phyloP scores from a whole-genome alignment of 2,329 filamentous ascomycete species.

The Huntiella omanensis region DNA sequence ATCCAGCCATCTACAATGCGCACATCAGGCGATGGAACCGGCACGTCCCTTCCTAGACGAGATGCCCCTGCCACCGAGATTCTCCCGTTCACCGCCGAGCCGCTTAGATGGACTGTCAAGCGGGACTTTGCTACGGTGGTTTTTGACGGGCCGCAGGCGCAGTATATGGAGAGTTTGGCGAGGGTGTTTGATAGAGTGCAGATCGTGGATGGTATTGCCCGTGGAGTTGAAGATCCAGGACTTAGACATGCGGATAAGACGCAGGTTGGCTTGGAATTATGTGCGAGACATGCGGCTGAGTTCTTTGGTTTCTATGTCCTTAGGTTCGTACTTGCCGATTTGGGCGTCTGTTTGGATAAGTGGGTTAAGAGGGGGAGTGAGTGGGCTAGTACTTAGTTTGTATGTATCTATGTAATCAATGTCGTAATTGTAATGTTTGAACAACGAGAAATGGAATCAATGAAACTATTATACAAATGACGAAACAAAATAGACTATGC shows the following conservation, averaged over 20 bases:
- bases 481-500: background rate
- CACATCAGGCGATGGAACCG: slow-evolving; percentile 2
- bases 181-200: slow-evolving; percentile 86
- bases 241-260: slow-evolving; percentile 82
- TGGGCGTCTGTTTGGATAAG: slow-evolving; percentile 77
- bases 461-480: background rate
- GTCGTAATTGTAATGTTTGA: background rate
- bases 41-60: background rate
- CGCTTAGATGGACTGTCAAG: slow-evolving; percentile 49
- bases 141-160: slow-evolving; percentile 68
- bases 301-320: slow-evolving; percentile 97
- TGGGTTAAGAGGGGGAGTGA: slow-evolving; percentile 93
- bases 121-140: slow-evolving; percentile 48
- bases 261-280: slow-evolving; percentile 85
- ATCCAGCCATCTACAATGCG: slow-evolving; percentile 16
- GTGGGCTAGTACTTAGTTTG: slow-evolving; percentile 46
- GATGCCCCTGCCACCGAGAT: slow-evolving; percentile 43
- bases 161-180: slow-evolving; percentile 82
- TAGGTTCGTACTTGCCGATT: slow-evolving; percentile 76
- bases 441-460: background rate
- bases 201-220: slow-evolving; percentile 81
- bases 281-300: slow-evolving; percentile 81
- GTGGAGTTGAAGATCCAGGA: slow-evolving; percentile 88
- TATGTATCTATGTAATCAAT: background rate
- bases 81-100: slow-evolving; percentile 54